phyloP scores from a whole-genome alignment of 129 eudicot species.

The Pulicaria dysenterica region DNA sequence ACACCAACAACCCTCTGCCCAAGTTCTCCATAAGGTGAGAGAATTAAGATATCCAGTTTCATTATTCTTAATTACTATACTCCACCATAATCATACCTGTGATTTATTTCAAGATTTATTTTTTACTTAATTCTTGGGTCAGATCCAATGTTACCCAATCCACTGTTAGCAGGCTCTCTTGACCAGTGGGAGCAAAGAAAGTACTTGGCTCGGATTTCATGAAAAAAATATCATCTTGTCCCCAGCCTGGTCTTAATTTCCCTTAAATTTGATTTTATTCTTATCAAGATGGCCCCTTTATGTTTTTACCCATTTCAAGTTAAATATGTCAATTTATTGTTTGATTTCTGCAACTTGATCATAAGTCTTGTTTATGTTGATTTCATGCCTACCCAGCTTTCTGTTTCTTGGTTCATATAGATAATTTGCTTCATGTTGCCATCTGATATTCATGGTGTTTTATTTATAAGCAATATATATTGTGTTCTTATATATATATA shows the following conservation, averaged over 20 bases:
- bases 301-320: slow-evolving; percentile 15
- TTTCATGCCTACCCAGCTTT: slow-evolving; percentile 40
- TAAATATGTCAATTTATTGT: slow-evolving; percentile 9
- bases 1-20: slow-evolving; percentile 39
- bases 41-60: slow-evolving; percentile 11
- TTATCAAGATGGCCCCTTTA: slow-evolving; percentile 16
- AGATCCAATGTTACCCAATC: slow-evolving; percentile 42
- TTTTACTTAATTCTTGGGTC: slow-evolving; percentile 34
- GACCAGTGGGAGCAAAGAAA: slow-evolving; percentile 24
- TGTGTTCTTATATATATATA: not conserved
- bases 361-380: slow-evolving; percentile 22
- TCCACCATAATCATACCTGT: slow-evolving; percentile 16
- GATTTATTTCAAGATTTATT: slow-evolving; percentile 24
- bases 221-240: slow-evolving; percentile 36
- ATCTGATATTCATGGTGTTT: slow-evolving; percentile 31
- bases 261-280: slow-evolving; percentile 1
- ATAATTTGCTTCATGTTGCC: slow-evolving; percentile 14
- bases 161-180: slow-evolving; percentile 30
- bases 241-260: slow-evolving; percentile 14
- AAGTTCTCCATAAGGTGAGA: slow-evolving; percentile 74
- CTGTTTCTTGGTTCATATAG: slow-evolving; percentile 20
- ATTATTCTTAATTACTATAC: slow-evolving; percentile 11
- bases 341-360: slow-evolving; percentile 23
- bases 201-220: slow-evolving; percentile 41
- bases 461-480: not conserved